Evolutionary conservation across 148 eudicot genomes (phyloP).

Genomic region (Persicaria tinctoria): DNA sequence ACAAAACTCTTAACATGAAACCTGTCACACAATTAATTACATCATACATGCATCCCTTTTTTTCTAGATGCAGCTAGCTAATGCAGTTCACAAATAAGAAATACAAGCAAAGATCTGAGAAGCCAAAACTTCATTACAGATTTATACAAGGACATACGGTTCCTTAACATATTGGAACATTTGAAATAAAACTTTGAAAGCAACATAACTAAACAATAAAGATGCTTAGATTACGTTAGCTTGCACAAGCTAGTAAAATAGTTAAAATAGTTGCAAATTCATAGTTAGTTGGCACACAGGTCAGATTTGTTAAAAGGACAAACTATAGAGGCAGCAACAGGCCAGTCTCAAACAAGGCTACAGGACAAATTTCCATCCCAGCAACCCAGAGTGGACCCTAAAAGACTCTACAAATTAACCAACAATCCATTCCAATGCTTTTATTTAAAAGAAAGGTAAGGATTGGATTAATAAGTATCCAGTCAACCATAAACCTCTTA

Average conservation of each 20-base stretch:
- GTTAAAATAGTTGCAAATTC: no score
- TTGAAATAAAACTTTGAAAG: no score
- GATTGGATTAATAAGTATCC: neutral
- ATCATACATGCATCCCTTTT: neutral
- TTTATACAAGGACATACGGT: neutral
- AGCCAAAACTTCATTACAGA: neutral
- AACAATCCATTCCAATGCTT: no score
- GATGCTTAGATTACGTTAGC: no score
- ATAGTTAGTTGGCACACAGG: no score
- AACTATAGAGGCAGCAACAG: neutral
- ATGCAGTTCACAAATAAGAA: neutral
- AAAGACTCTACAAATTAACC: no score
- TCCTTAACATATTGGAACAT: no score
- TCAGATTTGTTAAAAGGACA: neutral
- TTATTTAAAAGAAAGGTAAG: no score
- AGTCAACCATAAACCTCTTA: neutral
- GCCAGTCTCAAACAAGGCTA: neutral
- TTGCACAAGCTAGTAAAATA: neutral
- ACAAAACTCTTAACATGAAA: neutral
- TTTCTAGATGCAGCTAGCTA: neutral
- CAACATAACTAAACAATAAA: no score
- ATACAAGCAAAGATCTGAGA: neutral
- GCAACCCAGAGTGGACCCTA: neutral
- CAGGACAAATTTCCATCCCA: neutral
- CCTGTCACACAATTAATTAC: neutral